Base-by-base conservation (phyloP, 768 basidiomycete genomes). In the Cystofilobasidium macerans region DNA sequence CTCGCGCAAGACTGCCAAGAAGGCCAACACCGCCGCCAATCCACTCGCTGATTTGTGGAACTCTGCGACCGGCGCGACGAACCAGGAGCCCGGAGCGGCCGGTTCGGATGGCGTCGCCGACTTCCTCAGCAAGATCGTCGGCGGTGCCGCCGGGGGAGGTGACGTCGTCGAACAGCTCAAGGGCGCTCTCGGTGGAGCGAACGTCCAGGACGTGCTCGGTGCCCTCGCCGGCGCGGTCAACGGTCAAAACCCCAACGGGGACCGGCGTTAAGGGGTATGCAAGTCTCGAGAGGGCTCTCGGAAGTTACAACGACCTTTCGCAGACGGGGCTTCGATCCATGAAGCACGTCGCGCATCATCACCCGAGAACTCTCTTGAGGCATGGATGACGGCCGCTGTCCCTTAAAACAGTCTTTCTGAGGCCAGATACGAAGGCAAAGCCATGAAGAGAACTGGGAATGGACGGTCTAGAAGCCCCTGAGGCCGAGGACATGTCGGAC, bases 401-500 rank as follows among this genome's bases (percentile, higher is more conserved):
- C n/a, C n/a, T n/a, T n/a, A n/a, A n/a, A n/a, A n/a, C n/a, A n/a
- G n/a, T n/a, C n/a, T n/a, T n/a, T n/a, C n/a, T n/a, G n/a, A n/a
- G n/a, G n/a, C n/a, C n/a, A n/a, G n/a, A n/a, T n/a, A n/a, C n/a
- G n/a, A n/a, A n/a, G n/a, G n/a, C n/a, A n/a, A n/a, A n/a, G n/a
- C n/a, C n/a, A n/a, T n/a, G n/a, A n/a, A n/a, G n/a, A n/a, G n/a
- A n/a, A n/a, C n/a, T n/a, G n/a, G n/a, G n/a, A n/a, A n/a, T n/a
- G n/a, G n/a, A n/a, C n/a, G n/a, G n/a, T n/a, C n/a, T n/a, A 67
- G 64, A 79, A 79, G 28, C 77, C 78, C 38, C 79, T 67, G 57
- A 87, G 80, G 42, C 94, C 92, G 58, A 99, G 81, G 28, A 98
- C 87, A 70, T 87, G 83, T 70, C 95, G 84, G 47, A 99, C 95